phyloP scores from a whole-genome alignment of 2,329 filamentous ascomycete genomes.

The Cladosporium sp. region DNA sequence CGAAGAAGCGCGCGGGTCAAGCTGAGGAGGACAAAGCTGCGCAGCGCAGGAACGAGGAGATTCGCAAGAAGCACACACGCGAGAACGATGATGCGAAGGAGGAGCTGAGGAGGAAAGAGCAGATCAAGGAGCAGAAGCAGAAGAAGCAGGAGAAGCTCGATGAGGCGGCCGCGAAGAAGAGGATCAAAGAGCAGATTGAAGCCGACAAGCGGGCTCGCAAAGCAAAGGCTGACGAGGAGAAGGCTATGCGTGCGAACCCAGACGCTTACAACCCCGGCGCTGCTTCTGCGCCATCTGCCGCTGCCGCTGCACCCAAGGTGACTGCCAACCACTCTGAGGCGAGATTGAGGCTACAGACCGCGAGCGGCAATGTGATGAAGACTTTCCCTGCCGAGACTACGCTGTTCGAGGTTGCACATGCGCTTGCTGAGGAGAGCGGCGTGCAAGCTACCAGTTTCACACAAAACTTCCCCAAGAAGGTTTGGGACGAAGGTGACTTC shows the following conservation, averaged over 20 bases:
- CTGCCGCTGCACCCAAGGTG: conserved; percentile 46
- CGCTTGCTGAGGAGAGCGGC: conserved; percentile 67
- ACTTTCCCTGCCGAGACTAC: conserved; percentile 86
- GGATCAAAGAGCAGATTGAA: conserved; percentile 89
- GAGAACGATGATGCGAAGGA: conserved; percentile 88
- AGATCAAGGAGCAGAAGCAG: conserved; percentile 81
- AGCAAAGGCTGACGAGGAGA: conserved; percentile 78
- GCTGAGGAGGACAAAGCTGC: conserved; percentile 73
- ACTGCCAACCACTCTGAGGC: conserved; percentile 74
- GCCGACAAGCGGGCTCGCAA: conserved; percentile 88
- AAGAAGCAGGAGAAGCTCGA: conserved; percentile 86
- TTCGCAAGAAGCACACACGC: conserved; percentile 81
- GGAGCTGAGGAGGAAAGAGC: conserved; percentile 80
- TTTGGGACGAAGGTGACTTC: conserved; percentile 67
- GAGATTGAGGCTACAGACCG: conserved; percentile 74
- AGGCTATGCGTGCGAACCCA: conserved; percentile 79
- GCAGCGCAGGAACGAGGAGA: conserved; percentile 78
- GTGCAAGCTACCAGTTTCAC: conserved; percentile 70
- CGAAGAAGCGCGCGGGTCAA: conserved; percentile 66
- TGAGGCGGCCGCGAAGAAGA: conserved; percentile 79
- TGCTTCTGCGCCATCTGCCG: conserved; percentile 35
- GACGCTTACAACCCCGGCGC: conserved; percentile 48
- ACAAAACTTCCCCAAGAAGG: conserved; percentile 82
- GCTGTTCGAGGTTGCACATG: conserved; percentile 83
- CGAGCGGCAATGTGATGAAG: conserved; percentile 74